Conservation (phyloP, 2,329 filamentous ascomycete species). For the Spiromastix sp. region DNA sequence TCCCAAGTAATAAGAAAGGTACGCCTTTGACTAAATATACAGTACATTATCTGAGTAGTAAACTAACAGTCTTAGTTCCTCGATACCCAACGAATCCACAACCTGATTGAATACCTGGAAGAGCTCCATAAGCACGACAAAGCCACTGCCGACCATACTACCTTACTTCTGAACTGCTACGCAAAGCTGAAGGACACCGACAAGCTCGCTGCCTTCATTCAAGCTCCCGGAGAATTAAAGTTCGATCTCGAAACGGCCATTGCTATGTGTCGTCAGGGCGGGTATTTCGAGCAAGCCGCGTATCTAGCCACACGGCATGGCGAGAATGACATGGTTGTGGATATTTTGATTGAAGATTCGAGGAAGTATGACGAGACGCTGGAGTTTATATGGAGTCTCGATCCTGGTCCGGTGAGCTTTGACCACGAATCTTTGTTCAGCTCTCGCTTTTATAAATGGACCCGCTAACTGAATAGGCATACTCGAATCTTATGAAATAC, state of each 20-base stretch:
- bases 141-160: slow-evolving; percentile 92
- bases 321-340: slow-evolving; percentile 86
- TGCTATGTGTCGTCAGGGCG: slow-evolving; percentile 91
- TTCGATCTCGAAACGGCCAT: slow-evolving; percentile 97
- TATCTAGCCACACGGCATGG: slow-evolving; percentile 91
- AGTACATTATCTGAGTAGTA: slow-evolving; percentile 18
- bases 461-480: slow-evolving; percentile 46
- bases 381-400: slow-evolving; percentile 80
- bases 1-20: slow-evolving; percentile 93
- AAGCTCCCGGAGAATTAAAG: slow-evolving; percentile 84
- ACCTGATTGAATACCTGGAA: slow-evolving; percentile 92
- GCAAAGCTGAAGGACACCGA: slow-evolving; percentile 95
- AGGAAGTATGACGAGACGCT: slow-evolving; percentile 82
- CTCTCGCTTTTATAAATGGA: not conserved
- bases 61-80: slow-evolving; percentile 76
- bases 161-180: slow-evolving; percentile 89
- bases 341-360: slow-evolving; percentile 91
- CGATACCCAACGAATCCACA: slow-evolving; percentile 94
- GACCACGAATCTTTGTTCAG: not conserved
- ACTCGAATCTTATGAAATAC: slow-evolving; percentile 87
- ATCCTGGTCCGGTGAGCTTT: slow-evolving; percentile 58
- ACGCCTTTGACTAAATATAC: slow-evolving; percentile 15
- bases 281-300: slow-evolving; percentile 92
- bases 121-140: slow-evolving; percentile 89
- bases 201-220: slow-evolving; percentile 94